Evolutionary conservation across 2,329 filamentous ascomycete genomes (phyloP).

Genomic region (Penicillium sp.): DNA sequence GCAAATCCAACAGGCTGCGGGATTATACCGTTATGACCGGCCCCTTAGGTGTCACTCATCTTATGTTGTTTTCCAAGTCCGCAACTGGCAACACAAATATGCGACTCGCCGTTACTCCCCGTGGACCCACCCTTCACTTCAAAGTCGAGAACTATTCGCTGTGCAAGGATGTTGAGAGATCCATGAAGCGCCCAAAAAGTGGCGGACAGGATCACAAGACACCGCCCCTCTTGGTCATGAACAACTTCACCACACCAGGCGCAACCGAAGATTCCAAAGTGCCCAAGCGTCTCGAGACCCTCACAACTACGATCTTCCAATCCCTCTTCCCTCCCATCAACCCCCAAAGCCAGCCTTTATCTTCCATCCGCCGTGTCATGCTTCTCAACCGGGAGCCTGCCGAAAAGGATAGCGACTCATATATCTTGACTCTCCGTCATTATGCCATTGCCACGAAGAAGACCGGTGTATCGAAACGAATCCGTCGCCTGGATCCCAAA

Average conservation of each 20-base stretch:
- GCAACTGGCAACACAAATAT: constrained; percentile 89
- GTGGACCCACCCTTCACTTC: constrained; percentile 91
- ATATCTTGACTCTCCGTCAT: constrained; percentile 83
- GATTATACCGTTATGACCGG: constrained; percentile 97
- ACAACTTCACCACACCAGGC: constrained; percentile 77
- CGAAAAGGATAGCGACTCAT: constrained; percentile 58
- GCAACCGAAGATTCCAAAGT: constrained; percentile 60
- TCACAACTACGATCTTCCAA: constrained; percentile 92
- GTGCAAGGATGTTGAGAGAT: constrained; percentile 81
- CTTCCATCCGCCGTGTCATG: constrained; percentile 87
- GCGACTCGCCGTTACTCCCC: constrained; percentile 79
- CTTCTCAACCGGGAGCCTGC: constrained; percentile 76
- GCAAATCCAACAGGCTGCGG: constrained; percentile 79
- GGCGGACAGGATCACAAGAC: constrained; percentile 82
- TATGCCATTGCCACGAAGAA: constrained; percentile 92
- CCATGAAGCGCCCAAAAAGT: constrained; percentile 77
- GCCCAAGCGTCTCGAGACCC: constrained; percentile 90
- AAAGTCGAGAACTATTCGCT: constrained; percentile 92
- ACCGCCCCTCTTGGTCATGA: constrained; percentile 93
- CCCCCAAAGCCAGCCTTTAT: constrained; percentile 81
- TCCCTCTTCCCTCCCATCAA: constrained; percentile 95
- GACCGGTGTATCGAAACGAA: constrained; percentile 77
- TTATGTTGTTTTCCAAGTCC: constrained; percentile 89
- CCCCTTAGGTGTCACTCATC: constrained; percentile 85
- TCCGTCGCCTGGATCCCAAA: constrained; percentile 79